Evolutionary conservation across 2,329 filamentous ascomycete species (phyloP).

Genomic region (Aspergillus viridinutans): DNA sequence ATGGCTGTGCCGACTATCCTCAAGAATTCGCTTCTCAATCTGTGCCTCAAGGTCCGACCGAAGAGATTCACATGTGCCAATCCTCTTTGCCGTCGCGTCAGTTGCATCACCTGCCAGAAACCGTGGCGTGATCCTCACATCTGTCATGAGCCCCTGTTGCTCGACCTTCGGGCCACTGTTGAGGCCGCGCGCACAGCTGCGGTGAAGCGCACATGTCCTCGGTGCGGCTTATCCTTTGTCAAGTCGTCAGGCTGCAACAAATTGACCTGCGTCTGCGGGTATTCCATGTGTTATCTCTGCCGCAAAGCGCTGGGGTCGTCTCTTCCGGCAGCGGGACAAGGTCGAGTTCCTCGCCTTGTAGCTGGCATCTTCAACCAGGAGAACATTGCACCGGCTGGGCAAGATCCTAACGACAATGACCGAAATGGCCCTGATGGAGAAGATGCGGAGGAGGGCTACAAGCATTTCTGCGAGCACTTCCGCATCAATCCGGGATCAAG

Average conservation of each 20-base stretch:
- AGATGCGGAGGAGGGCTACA: conserved; percentile 67
- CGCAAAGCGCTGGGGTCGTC: conserved; percentile 57
- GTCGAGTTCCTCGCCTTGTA: conserved; percentile 5
- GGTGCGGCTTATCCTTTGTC: conserved; percentile 87
- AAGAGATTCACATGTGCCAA: conserved; percentile 74
- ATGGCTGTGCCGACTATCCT: conserved; percentile 50
- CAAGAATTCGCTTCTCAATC: conserved; percentile 58
- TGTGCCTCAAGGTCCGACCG: conserved; percentile 67
- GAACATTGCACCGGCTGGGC: conserved; percentile 42
- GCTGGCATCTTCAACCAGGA: conserved; percentile 11
- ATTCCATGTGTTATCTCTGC: conserved; percentile 97
- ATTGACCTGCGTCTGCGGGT: conserved; percentile 89
- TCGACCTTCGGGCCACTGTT: conserved; percentile 80
- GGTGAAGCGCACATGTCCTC: conserved; percentile 89
- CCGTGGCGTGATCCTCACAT: conserved; percentile 84
- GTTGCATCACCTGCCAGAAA: conserved; percentile 78
- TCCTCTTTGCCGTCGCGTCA: conserved; percentile 62
- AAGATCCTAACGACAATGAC: conserved; percentile 7
- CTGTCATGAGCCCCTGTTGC: conserved; percentile 78
- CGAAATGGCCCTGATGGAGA: conserved; percentile 28
- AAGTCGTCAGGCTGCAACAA: conserved; percentile 96
- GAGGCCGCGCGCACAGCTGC: conserved; percentile 92
- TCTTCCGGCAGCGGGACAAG: conserved; percentile 8
- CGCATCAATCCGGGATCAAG: conserved; percentile 69
- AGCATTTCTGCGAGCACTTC: conserved; percentile 96